Evolutionary conservation across 306 rosid species (phyloP), one percentile per base, ranked within the genome.

Genomic region (Cucurbita maxima): DNA sequence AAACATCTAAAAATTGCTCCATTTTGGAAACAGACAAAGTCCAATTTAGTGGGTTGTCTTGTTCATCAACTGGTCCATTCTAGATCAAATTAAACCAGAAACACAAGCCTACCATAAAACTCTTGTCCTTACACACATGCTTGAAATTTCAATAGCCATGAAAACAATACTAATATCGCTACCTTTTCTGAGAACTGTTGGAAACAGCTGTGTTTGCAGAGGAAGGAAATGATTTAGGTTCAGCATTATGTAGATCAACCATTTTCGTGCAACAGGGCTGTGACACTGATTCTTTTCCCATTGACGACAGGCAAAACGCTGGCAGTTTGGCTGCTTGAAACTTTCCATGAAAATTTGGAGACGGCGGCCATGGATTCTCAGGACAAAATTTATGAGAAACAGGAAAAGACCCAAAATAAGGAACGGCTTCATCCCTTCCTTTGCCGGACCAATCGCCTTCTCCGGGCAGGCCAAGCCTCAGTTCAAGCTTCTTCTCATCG

Each of bases 111-210:
- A 83, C 25, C 12, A 68, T 47, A 47, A 68, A 25, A 68, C 55
- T 18, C 4, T 22, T 22, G 57, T 68, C 73, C 56, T 61, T 15
- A 3, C 13, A 20, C 36, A 47, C 57, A 68, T 19, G 72, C 72
- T 67, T 67, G 37, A 13, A 68, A 7, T 68, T 68, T 10, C 52
- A 64, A 64, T 2, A 10, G 36, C 37, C 52, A 68, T 12, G 53
- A 68, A 68, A 68, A 43, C 19, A 45, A 68, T 7, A 68, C n/a
- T 30, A 22, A 6, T 16, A 6, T 4, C 10, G 48, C 48, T 10
- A 93, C 98, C 98, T 90, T 85, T 90, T 91, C 90, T 94, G 99
- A 84, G 97, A 89, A 66, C 68, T 90, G 89, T 89, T 88, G 67
- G 85, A 77, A 56, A 84, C 84, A 81, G 88, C 81, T 86, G 91